Base-by-base conservation (phyloP, 495 filamentous ascomycete genomes). In the Staphylotrichum longicolle region DNA sequence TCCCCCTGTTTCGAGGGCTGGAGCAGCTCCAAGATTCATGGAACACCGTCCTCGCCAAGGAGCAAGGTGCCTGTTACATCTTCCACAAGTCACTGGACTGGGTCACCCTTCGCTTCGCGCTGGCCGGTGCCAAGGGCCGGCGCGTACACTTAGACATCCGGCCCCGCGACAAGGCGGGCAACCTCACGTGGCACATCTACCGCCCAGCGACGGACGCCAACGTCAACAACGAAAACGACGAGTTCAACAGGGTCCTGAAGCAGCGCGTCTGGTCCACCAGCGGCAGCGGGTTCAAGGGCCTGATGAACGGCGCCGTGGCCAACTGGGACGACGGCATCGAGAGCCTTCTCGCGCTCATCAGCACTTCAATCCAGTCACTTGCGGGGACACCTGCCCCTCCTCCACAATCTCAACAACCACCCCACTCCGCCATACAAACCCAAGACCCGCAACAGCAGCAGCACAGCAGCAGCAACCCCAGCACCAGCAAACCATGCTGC, bases 1-100 rank as follows among this genome's bases (percentile, higher is more conserved):
- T 94, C 9, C 85, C 91, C 0, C 72, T 95, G 5, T 77, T 92
- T 20, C 77, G 76, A 27, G 85, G 83, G n/a, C 72, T 96, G 9
- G 84, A 84, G 41, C 70, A 68, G 15, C 70, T 90, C 12, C 81
- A 86, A 39, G 63, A 69, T 39, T 65, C 66, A 9, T 83, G 78
- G 78, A 65, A 70, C 15, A 14, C 60, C 12, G 50, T 63, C 32
- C 58, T 57, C 2, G 62, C 67, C 34, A 75, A 70, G n/a, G 70
- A 65, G 20, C 72, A 73, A 39, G 78, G 76, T 10, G 68, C 66
- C 0, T 68, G 80, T 4, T 70, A 75, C 33, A 61, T 85, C 7
- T 71, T 78, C 27, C 71, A 74, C 34, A 66, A 76, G 50, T 69
- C 74, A 9, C 60, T 81, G 5, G 79, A 84, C 57, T 82, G 78